Conservation (phyloP, 768 basidiomycete species). For the Podaxis sp. region DNA sequence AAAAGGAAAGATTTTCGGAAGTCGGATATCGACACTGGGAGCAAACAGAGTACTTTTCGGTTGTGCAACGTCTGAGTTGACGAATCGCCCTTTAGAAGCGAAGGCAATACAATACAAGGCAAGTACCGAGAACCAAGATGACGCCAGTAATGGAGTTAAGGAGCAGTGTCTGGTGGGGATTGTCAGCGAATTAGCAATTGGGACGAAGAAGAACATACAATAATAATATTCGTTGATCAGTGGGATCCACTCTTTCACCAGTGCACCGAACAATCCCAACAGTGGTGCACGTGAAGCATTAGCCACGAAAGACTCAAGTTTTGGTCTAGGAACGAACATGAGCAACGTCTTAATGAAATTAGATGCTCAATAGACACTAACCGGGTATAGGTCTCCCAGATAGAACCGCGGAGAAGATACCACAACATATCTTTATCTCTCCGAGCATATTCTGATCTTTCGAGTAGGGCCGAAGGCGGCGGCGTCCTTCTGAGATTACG, state of each 20-base stretch:
- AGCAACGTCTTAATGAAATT: constrained; percentile 10
- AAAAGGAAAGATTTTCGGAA: constrained; percentile 4
- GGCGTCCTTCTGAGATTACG: constrained; percentile 72
- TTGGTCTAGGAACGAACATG: constrained; percentile 52
- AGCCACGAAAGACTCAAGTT: constrained; percentile 63
- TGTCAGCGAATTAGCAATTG: neutral
- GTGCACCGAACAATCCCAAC: constrained; percentile 63
- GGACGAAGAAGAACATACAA: constrained; percentile 51
- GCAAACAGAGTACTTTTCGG: constrained; percentile 1
- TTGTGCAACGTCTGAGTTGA: constrained; percentile 6
- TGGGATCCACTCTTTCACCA: constrained; percentile 85
- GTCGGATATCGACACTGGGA: constrained; percentile 1
- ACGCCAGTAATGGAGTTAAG: constrained; percentile 23
- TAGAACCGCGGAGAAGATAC: constrained; percentile 82
- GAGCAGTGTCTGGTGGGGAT: constrained; percentile 36
- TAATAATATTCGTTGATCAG: constrained; percentile 90
- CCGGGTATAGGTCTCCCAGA: constrained; percentile 83
- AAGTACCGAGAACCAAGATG: constrained; percentile 4
- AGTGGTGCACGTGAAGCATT: constrained; percentile 56
- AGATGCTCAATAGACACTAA: constrained; percentile 26
- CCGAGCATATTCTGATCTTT: constrained; percentile 76
- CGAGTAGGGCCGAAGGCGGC: constrained; percentile 57
- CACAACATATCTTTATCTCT: constrained; percentile 81
- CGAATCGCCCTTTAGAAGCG: neutral
- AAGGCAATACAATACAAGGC: constrained; percentile 11